These are phyloP conservation scores for Coix lacrymajobi DNA, from an alignment of 176 grass and related monocot genomes.

Conservation along the genomic window DNA sequence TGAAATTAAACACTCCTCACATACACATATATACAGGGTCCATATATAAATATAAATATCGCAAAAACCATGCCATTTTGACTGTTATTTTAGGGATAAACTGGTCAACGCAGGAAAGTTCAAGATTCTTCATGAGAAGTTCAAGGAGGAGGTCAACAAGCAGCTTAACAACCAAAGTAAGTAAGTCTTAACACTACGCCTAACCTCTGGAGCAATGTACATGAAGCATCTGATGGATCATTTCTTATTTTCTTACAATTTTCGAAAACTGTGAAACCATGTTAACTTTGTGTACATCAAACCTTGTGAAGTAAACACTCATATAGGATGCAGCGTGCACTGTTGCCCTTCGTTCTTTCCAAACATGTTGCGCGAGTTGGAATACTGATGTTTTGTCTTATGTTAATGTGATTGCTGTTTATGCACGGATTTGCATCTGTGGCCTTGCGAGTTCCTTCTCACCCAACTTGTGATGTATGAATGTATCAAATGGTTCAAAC, in stretches of 20 bases:
- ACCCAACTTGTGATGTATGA: not conserved
- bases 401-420: not conserved
- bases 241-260: not conserved
- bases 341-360: not conserved
- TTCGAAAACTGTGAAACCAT: not conserved
- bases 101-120: slow-evolving; percentile 60
- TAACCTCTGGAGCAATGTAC: not conserved
- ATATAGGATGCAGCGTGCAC: not conserved
- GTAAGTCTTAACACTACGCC: not conserved
- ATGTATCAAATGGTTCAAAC: not conserved
- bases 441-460: not conserved
- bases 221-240: not conserved
- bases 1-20: not conserved
- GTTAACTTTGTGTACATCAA: not conserved
- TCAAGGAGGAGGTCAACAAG: slow-evolving; percentile 73
- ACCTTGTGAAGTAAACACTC: not conserved
- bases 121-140: slow-evolving; percentile 80
- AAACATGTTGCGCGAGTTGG: not conserved
- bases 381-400: not conserved
- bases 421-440: not conserved
- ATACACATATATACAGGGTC: not conserved
- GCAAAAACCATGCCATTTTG: slow-evolving; percentile 22
- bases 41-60: slow-evolving; percentile 15
- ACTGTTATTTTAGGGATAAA: slow-evolving; percentile 59
- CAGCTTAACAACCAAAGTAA: slow-evolving; percentile 36